Evolutionary conservation across 2,329 filamentous ascomycete genomes (phyloP).

Genomic region (Phaeophleospora eucalypticola): DNA sequence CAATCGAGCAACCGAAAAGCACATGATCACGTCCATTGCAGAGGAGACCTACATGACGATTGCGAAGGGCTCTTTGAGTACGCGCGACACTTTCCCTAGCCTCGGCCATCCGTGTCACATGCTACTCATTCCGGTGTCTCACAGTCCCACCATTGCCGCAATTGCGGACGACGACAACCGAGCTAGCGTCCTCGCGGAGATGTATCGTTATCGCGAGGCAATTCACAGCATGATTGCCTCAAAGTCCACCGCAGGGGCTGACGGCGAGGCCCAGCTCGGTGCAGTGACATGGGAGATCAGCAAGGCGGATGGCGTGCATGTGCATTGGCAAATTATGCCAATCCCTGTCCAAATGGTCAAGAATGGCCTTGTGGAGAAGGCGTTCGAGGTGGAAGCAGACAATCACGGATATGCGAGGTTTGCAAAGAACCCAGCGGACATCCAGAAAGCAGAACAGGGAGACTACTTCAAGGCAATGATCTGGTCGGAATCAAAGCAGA

Average conservation of each 20-base stretch:
- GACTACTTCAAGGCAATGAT: conserved; percentile 35
- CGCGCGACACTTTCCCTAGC: conserved; percentile 63
- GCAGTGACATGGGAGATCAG: conserved; percentile 91
- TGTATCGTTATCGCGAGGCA: conserved; percentile 72
- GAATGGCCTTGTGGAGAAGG: conserved; percentile 76
- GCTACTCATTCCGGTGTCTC: conserved; percentile 83
- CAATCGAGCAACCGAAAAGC: conserved; percentile 75
- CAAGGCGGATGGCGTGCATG: conserved; percentile 73
- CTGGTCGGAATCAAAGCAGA: conserved; percentile 44
- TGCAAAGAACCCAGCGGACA: conserved; percentile 27
- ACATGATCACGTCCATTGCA: conserved; percentile 87
- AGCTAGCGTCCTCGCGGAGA: conserved; percentile 76
- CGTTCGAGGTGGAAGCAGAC: conserved; percentile 82
- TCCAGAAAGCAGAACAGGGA: conserved; percentile 24
- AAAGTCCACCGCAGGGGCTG: conserved; percentile 31
- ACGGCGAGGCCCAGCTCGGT: conserved; percentile 59
- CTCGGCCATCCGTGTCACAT: conserved; percentile 79
- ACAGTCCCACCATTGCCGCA: conserved; percentile 68
- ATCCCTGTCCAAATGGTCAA: conserved; percentile 63
- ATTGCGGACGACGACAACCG: conserved; percentile 58
- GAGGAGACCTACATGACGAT: conserved; percentile 84
- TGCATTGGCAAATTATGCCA: conserved; percentile 91
- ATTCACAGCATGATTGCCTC: conserved; percentile 70
- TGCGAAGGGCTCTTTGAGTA: conserved; percentile 83
- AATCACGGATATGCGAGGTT: conserved; percentile 61